phyloP scores from a whole-genome alignment of 2,329 filamentous ascomycete genomes.

The Fusarium abutilonis region DNA sequence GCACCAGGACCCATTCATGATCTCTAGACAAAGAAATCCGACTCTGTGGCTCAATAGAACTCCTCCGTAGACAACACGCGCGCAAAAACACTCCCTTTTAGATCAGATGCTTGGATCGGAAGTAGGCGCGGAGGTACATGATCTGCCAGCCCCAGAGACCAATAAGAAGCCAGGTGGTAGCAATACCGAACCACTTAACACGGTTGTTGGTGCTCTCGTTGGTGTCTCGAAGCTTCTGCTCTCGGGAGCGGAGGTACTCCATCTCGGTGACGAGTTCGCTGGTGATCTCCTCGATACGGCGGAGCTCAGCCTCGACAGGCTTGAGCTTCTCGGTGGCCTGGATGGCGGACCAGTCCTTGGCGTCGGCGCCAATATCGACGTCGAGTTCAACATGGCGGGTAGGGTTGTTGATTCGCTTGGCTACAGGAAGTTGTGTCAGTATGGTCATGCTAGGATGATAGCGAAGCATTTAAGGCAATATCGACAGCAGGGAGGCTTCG shows the following conservation, averaged over 20 bases:
- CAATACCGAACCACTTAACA: slow-evolving; percentile 98
- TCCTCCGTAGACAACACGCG: slow-evolving; percentile 25
- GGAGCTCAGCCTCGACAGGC: slow-evolving; percentile 93
- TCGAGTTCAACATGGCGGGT: slow-evolving; percentile 86
- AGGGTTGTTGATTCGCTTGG: slow-evolving; percentile 51
- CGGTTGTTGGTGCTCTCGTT: slow-evolving; percentile 99
- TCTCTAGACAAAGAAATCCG: slow-evolving; percentile 15
- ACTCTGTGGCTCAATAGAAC: slow-evolving; percentile 14
- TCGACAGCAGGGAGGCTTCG: slow-evolving; percentile 1
- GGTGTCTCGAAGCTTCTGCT: slow-evolving; percentile 96
- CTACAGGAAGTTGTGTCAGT: slow-evolving; percentile 29
- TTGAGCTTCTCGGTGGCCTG: slow-evolving; percentile 97
- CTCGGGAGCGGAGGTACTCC: slow-evolving; percentile 89
- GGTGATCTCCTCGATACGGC: slow-evolving; percentile 90
- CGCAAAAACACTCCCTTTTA: slow-evolving; percentile 40
- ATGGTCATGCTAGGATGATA: background rate
- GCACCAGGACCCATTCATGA: slow-evolving; percentile 8
- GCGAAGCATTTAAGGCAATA: slow-evolving; percentile 18
- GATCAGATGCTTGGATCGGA: slow-evolving; percentile 68
- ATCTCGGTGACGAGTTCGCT: slow-evolving; percentile 91
- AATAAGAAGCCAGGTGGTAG: slow-evolving; percentile 90
- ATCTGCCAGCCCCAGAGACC: slow-evolving; percentile 96
- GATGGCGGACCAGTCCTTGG: slow-evolving; percentile 97
- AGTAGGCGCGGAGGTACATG: slow-evolving; percentile 96
- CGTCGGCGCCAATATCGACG: slow-evolving; percentile 95